Base-by-base conservation (phyloP, 2,329 filamentous ascomycete genomes). In the Aschersonia sp. region DNA sequence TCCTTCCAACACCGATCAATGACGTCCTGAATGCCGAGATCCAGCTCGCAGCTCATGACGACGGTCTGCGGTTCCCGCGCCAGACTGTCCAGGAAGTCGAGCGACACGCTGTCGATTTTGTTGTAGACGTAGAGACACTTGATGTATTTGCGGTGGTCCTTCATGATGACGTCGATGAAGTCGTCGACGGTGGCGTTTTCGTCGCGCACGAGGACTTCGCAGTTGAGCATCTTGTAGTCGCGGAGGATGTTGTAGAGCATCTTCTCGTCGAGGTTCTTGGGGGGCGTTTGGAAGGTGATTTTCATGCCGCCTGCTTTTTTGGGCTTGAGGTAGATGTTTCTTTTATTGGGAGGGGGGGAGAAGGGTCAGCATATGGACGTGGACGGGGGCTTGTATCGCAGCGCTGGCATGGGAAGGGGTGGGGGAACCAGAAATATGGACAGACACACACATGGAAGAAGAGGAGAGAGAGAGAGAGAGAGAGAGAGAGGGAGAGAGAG, bases 101-200 rank as follows among this genome's bases (percentile, higher is more conserved):
- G 77, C 41, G 84, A 90, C 51, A 98, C 86, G 63, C 80, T 83
- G 69, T 98, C 92, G 68, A 98, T 94, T 70, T 98, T 98, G 83
- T 98, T 98, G 80, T 98, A 98, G 32, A 97, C 90, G 68, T 98
- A 98, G 32, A 98, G 75, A 61, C 87, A 83, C 63, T 74, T 79
- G 71, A 98, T 95, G 72, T 98, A 98, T 66, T 94, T 98, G 61
- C 92, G 76, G 71, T 98, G 92, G 62, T 95, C 87, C 66, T 92
- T 94, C 90, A 97, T 97, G 67, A 98, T 95, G 51, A 95, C 88
- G 65, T 98, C 92, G 69, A 98, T 98, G 65, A 98, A 85, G 66
- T 98, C 90, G 68, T 98, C 92, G 37, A 98, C 88, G 1, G 92
- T 97, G 41, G 84, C 87, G 62, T 94, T 81, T 60, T 98, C 92